phyloP scores from a whole-genome alignment of 2,329 filamentous ascomycete species.

The Colletotrichum filicis region DNA sequence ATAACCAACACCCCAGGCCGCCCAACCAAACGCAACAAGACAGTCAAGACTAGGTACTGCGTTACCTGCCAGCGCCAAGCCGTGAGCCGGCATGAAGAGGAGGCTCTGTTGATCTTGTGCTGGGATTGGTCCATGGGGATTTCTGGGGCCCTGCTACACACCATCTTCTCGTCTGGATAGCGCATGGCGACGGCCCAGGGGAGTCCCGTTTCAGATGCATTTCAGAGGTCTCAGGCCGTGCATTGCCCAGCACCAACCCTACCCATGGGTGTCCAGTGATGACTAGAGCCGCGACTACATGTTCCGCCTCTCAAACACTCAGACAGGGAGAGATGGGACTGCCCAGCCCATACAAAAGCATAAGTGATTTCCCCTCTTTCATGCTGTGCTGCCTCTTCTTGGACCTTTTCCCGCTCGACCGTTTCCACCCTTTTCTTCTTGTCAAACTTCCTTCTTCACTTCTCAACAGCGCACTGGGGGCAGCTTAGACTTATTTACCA shows the following conservation, averaged over 20 bases:
- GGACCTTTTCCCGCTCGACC: slow-evolving; percentile 22
- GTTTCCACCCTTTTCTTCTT: slow-evolving; percentile 5
- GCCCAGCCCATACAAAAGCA: slow-evolving; percentile 32
- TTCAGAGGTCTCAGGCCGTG: slow-evolving; percentile 43
- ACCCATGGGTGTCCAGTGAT: slow-evolving; percentile 28
- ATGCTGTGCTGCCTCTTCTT: slow-evolving; percentile 32
- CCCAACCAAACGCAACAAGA: neutral
- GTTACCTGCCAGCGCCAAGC: slow-evolving; percentile 16
- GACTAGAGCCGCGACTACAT: slow-evolving; percentile 29
- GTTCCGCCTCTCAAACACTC: slow-evolving; percentile 33
- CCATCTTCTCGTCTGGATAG: slow-evolving; percentile 30
- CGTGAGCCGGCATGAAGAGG: slow-evolving; percentile 8
- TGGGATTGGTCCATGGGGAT: slow-evolving; percentile 35
- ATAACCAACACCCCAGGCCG: neutral
- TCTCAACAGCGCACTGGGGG: slow-evolving; percentile 35
- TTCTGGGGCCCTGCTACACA: slow-evolving; percentile 28
- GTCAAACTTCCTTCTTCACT: slow-evolving; percentile 18
- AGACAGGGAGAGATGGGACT: slow-evolving; percentile 27
- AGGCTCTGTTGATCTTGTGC: slow-evolving; percentile 23
- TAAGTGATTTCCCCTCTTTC: slow-evolving; percentile 32
- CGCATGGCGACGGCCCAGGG: slow-evolving; percentile 42
- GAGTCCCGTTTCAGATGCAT: slow-evolving; percentile 49
- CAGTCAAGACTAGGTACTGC: neutral
- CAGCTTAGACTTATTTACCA: slow-evolving; percentile 26
- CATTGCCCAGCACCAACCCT: slow-evolving; percentile 27